Percentiles rank a stretch among this genome's conserved stretches.
Evolutionary conservation across 805 yeast genomes (phyloP).

Genomic region (Wickerhamomyces bisporus): DNA sequence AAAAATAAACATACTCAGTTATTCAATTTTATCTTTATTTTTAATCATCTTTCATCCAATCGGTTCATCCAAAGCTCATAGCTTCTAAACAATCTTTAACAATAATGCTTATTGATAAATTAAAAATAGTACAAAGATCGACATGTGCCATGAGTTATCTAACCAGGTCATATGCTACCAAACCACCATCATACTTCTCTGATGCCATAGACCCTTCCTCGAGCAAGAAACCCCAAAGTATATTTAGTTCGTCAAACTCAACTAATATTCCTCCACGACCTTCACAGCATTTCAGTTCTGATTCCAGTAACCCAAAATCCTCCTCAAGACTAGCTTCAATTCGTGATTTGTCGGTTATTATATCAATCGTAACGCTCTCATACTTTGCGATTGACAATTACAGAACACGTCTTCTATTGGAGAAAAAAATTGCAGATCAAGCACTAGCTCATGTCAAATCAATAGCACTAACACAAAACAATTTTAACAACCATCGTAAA

Average conservation of each 20-base stretch:
- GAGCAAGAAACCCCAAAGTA: background rate
- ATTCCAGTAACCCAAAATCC: no score
- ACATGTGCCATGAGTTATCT: no score
- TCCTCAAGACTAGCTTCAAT: slow-evolving; percentile 13
- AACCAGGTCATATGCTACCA: no score
- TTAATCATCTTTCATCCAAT: no score
- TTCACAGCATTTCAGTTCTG: no score
- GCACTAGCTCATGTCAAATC: slow-evolving; percentile 29
- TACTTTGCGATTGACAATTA: slow-evolving; percentile 52
- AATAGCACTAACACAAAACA: slow-evolving; percentile 37
- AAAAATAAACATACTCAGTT: no score
- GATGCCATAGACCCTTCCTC: slow-evolving; percentile 2
- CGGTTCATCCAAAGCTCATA: no score
- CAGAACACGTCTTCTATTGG: slow-evolving; percentile 33
- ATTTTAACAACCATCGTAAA: slow-evolving; percentile 44
- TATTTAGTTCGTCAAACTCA: background rate
- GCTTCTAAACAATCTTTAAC: no score
- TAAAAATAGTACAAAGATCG: no score
- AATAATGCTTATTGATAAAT: no score
- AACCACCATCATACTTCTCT: slow-evolving; percentile 19
- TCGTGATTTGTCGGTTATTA: slow-evolving; percentile 35
- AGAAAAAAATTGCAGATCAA: slow-evolving; percentile 25
- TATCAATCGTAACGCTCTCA: slow-evolving; percentile 39
- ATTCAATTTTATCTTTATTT: no score
- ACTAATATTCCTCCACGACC: background rate